Evolutionary conservation across 2,329 filamentous ascomycete species (phyloP).

Genomic region (Colletotrichum brevisporum): DNA sequence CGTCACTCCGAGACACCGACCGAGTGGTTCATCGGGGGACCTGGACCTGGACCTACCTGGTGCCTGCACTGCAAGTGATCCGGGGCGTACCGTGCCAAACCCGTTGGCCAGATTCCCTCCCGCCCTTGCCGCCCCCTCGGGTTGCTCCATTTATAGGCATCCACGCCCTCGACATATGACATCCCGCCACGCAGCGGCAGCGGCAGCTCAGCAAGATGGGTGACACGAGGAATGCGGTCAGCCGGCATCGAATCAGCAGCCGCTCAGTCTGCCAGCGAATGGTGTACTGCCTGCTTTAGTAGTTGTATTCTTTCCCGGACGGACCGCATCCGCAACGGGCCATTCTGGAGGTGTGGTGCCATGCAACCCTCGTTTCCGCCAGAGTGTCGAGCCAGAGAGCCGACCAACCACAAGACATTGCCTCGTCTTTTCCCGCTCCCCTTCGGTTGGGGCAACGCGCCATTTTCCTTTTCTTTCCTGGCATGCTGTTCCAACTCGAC

Average conservation of each 20-base stretch:
- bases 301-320: neutral
- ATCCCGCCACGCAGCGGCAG: neutral
- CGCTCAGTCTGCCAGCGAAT: neutral
- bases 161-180: neutral
- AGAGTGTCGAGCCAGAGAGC: constrained; percentile 10
- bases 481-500: neutral
- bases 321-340: neutral
- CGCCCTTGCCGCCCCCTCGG: constrained; percentile 29
- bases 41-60: neutral
- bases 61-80: constrained; percentile 34
- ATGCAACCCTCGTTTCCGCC: constrained; percentile 4
- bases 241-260: neutral
- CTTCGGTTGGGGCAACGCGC: neutral
- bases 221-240: neutral
- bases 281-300: too few relatives aligned
- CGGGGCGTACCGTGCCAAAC: constrained; percentile 17
- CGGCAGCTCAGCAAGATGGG: neutral
- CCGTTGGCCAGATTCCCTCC: constrained; percentile 17
- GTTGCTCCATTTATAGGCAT: constrained; percentile 4
- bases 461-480: constrained; percentile 16
- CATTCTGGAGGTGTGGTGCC: neutral
- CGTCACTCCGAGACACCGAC: constrained; percentile 10
- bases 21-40: constrained; percentile 11
- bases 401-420: neutral
- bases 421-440: neutral